A percentile compares a stretch with the other conserved stretches of the same genome.
Conservation (phyloP, 202 grass and related monocot species). For the Panicum hallii region DNA sequence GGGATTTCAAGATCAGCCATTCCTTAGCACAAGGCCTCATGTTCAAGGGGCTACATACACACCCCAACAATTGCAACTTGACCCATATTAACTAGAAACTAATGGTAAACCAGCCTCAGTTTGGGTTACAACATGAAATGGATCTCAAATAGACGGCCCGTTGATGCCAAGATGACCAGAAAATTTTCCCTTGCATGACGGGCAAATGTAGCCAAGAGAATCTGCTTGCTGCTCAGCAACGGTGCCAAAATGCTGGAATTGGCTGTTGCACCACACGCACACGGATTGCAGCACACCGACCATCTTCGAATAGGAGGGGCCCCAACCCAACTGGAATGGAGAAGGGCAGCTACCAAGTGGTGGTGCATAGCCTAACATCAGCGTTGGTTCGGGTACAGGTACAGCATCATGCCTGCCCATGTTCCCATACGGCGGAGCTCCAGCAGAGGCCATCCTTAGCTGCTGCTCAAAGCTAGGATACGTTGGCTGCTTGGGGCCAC, state of each 20-base stretch:
- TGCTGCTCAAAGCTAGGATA: slow-evolving; percentile 69
- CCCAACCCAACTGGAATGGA: slow-evolving; percentile 74
- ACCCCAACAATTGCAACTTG: not conserved
- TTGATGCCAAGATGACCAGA: slow-evolving; percentile 66
- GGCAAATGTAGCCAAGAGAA: slow-evolving; percentile 79
- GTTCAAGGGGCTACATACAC: not conserved
- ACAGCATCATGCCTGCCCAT: slow-evolving; percentile 54
- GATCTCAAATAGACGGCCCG: slow-evolving; percentile 50
- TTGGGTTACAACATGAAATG: slow-evolving; percentile 20
- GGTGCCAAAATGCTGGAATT: slow-evolving; percentile 67
- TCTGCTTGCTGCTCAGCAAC: slow-evolving; percentile 67
- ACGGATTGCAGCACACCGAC: slow-evolving; percentile 55
- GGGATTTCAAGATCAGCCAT: not conserved
- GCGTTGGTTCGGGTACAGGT: slow-evolving; percentile 58
- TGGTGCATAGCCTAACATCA: slow-evolving; percentile 78
- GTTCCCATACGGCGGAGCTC: slow-evolving; percentile 46
- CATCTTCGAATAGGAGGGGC: slow-evolving; percentile 49
- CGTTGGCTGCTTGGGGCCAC: slow-evolving; percentile 53
- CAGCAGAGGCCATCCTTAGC: slow-evolving; percentile 65
- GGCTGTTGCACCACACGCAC: slow-evolving; percentile 76
- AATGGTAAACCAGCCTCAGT: not conserved
- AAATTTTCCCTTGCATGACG: slow-evolving; percentile 73
- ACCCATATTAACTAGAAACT: not conserved
- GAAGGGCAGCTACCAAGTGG: slow-evolving; percentile 54
- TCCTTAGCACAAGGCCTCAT: not conserved